Evolutionary conservation across 148 eudicot genomes (phyloP), one percentile per base, ranked within the genome.

Genomic region (Rheum nobile): DNA sequence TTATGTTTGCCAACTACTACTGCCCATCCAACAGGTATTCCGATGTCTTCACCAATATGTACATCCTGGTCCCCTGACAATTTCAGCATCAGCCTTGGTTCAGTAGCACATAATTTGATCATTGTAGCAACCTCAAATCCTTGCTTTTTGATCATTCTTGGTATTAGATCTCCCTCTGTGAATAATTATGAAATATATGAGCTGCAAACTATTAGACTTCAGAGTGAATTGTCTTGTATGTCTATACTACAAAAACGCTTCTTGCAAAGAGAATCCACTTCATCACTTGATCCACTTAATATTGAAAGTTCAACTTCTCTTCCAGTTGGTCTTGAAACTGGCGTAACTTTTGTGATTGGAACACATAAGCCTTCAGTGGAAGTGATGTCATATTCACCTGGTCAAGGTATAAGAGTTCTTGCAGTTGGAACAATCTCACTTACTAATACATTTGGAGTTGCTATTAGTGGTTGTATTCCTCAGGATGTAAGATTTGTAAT

Each of bases 361-460:
- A 91, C 98, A 16, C 98, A 94, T 78, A 94, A 85, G 79, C 98
- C 98, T 80, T 94, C 98, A 28, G 96, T 94, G 63, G 98, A 94
- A 84, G 83, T 94, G 61, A 34, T 94, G 59, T 88, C 89, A 46
- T 91, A 86, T 82, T 63, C 76, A 65, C 82, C 69, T 31, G 86
- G 88, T 73, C 83, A 81, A 82, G 97, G 97, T 74, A 80, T 91
- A 63, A 81, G 80, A 77, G 81, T 85, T 79, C 83, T 86, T 76
- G 97, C 90, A 68, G 79, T 83, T 71, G 97, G 98, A 76, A 81
- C 80, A 69, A 91, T 94, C 83, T 87, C 93, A 65, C 71, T 94
- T 48, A 87, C 89, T 34, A 91, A 85, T 81, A 86, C 88, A 13
- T 47, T 83, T 76, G 98, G 97, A 71, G 81, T 87, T 72, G 80